Evolutionary conservation across 306 rosid species (phyloP), one percentile per base, ranked within the genome.

Genomic region (Prunus dulcis): DNA sequence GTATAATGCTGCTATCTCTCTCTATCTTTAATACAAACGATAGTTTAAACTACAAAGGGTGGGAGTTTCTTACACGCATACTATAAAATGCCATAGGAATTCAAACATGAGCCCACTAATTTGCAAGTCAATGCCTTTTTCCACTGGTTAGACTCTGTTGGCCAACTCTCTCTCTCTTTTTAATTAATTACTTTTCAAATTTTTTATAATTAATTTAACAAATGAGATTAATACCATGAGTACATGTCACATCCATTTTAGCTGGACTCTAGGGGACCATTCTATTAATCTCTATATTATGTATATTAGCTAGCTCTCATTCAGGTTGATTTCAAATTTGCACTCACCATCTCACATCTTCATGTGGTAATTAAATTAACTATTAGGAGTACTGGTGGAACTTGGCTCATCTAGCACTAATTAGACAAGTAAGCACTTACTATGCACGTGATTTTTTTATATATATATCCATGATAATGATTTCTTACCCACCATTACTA

Each of bases 231-330:
- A 38, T 1, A 38, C 43, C 43, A 38, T 38, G 43, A 38, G 43
- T 70, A 50, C 64, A 73, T 79, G 79, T 84, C 83, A 53, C 65
- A 34, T 74, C 67, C 70, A 45, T 28, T 62, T 78, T 19, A 64
- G 67, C 22, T 17, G 20, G 43, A 74, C 76, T 77, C 83, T 65
- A 1, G 74, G 73, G 82, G 82, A 73, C 82, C 82, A 79, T 2
- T 49, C 18, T 13, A 49, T 15, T 49, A 13, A 49, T 13, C 14
- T 11, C 15, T 9, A 47, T 2, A 20, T n/a, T 19, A 8, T 19
- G 61, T 19, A 55, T 55, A 0, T 55, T 38, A 6, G 43, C 43
- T 38, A 38, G 43, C 43, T 38, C 43, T 38, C 9, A 6, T 38
- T 38, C 38, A 32, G 38, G 38, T 50, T 0, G 53, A 50, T 50